phyloP scores from a whole-genome alignment of 2,329 filamentous ascomycete genomes.

The Penicillium glabrum region DNA sequence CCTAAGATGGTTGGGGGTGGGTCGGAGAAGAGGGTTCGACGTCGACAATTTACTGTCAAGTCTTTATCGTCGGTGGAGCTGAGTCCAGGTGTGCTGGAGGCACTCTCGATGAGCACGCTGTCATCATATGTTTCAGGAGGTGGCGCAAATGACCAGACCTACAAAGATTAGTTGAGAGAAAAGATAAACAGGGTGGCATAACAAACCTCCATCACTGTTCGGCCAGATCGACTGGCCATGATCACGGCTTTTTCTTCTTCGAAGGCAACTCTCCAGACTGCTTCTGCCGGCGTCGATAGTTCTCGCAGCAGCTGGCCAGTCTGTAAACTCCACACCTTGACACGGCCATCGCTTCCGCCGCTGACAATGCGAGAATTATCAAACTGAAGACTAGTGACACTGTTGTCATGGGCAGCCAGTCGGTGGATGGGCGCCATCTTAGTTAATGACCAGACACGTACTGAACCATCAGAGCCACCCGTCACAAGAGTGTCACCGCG shows the following conservation, averaged over 20 bases:
- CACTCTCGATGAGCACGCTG: constrained; percentile 30
- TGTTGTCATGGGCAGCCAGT: constrained; percentile 95
- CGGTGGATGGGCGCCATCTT: constrained; percentile 91
- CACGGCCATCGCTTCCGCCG: constrained; percentile 92
- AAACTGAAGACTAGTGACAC: constrained; percentile 95
- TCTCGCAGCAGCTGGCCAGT: constrained; percentile 88
- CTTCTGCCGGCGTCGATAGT: constrained; percentile 85
- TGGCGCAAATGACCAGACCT: constrained; percentile 96
- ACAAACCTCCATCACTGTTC: constrained; percentile 95
- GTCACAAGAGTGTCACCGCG: constrained; percentile 92
- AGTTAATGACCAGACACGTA: constrained; percentile 91
- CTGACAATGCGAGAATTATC: constrained; percentile 94
- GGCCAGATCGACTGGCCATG: constrained; percentile 78
- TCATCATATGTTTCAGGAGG: constrained; percentile 48
- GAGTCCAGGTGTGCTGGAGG: constrained; percentile 34
- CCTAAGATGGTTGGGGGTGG: constrained; percentile 28
- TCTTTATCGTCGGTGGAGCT: constrained; percentile 20
- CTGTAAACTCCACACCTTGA: constrained; percentile 97
- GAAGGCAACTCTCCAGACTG: constrained; percentile 96
- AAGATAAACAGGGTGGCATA: not conserved
- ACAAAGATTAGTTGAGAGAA: constrained; percentile 19
- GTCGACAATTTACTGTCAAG: constrained; percentile 14
- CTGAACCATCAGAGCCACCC: constrained; percentile 91
- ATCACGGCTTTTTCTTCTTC: constrained; percentile 98
- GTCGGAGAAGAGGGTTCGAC: constrained; percentile 32